Evolutionary conservation across 371 early-diverging fungal genomes (phyloP), one percentile per base, ranked within the genome.

Genomic region (Mortierella polycephala): DNA sequence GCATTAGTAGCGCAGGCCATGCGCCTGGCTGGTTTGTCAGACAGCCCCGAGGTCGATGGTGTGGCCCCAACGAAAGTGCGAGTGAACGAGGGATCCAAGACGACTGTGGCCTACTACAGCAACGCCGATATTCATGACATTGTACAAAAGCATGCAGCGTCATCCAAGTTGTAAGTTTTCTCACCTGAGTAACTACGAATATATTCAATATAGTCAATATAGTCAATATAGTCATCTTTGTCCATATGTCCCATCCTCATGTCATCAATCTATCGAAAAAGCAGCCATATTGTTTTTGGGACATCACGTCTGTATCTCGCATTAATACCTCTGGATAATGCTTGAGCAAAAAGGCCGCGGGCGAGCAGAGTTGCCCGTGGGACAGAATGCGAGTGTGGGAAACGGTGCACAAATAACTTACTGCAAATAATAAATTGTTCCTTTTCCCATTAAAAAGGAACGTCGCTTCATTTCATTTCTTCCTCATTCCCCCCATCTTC

Each of bases 71-170:
- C 50, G 21, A 46, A 37, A 11, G 60, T 62, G 10, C 63, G 59
- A 20, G 61, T 69, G n/a, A 55, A 64, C 42, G 57, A 64, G 10
- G 57, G 50, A 14, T 57, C 71, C 51, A 72, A 67, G 67, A 55
- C 69, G 12, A 63, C 18, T 51, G 65, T 69, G 4, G 60, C 69
- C 13, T 55, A 37, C 16, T 79, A 72, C 53, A 69, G 30, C 51
- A 79, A 79, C 47, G 50, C 56, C 21, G 18, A 69, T 42, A 69
- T 79, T n/a, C 72, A 69, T 59, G 73, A 79, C 39, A 72, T 79
- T 39, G 68, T 65, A 47, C 59, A 77, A 16, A 67, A 67, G 61
- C 11, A 69, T 30, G 53, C 55, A 1, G 61, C 60, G 0, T 10
- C 57, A 18, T 60, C 75, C 40, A 71, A 70, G 61, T 23, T 67